Evolutionary conservation across 257 asterid genomes (phyloP).

Genomic region (Penstemon davidsonii): DNA sequence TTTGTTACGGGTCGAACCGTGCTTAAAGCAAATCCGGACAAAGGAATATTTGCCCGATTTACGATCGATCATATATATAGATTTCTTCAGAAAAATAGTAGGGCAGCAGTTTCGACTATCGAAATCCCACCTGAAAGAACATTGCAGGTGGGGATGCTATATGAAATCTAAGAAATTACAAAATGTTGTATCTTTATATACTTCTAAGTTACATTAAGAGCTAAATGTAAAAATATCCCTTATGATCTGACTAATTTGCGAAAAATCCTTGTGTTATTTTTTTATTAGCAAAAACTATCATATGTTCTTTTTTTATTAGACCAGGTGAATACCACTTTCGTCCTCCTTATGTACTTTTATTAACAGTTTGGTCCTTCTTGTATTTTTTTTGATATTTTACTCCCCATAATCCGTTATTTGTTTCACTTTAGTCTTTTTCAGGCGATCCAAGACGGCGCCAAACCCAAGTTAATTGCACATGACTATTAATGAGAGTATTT

Average conservation of each 20-base stretch:
- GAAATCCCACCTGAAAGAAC: slow-evolving; percentile 50
- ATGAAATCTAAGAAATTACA: slow-evolving; percentile 34
- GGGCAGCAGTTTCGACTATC: slow-evolving; percentile 44
- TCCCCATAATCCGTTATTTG: too few species aligned
- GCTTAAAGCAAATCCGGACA: slow-evolving; percentile 40
- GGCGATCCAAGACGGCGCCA: too few species aligned
- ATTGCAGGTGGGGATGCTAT: slow-evolving; percentile 66
- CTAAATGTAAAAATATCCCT: slow-evolving; percentile 22
- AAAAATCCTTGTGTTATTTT: background rate
- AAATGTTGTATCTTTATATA: background rate
- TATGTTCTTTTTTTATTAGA: slow-evolving; percentile 10
- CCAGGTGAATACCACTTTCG: too few species aligned
- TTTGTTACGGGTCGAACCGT: slow-evolving; percentile 55
- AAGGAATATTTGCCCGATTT: slow-evolving; percentile 41
- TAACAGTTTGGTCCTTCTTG: too few species aligned
- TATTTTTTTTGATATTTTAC: too few species aligned
- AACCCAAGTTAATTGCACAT: too few species aligned
- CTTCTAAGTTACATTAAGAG: too few species aligned
- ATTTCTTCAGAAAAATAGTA: slow-evolving; percentile 68
- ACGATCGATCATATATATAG: slow-evolving; percentile 53
- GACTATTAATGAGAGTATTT: too few species aligned
- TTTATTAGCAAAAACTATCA: background rate
- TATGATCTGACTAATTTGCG: slow-evolving; percentile 37
- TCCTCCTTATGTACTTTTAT: too few species aligned
- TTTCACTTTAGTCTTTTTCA: too few species aligned